phyloP scores from a whole-genome alignment of 345 rosid genomes.

The Dimocarpus longan region DNA sequence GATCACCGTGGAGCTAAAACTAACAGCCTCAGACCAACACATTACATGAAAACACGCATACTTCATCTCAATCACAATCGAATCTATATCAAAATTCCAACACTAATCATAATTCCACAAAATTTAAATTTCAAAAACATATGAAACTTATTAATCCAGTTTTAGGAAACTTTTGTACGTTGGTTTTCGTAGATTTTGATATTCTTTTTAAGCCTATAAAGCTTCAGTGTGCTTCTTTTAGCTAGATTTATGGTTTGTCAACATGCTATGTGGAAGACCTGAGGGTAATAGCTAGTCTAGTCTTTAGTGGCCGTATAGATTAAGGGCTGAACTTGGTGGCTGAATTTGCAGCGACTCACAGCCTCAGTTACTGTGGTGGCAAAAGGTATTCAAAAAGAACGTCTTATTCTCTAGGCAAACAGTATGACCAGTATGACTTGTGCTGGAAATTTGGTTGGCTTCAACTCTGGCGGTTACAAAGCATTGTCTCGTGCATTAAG shows the following conservation, averaged over 20 bases:
- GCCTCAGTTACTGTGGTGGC: slow-evolving; percentile 79
- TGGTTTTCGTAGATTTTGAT: too few relatives aligned
- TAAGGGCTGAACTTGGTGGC: neutral
- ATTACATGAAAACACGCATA: slow-evolving; percentile 3
- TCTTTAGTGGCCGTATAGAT: neutral
- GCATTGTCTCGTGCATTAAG: slow-evolving; percentile 68
- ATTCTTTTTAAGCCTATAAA: too few relatives aligned
- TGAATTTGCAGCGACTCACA: slow-evolving; percentile 75
- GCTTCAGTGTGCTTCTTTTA: too few relatives aligned
- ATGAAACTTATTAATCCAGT: too few relatives aligned
- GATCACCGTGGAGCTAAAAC: neutral
- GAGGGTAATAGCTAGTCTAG: neutral
- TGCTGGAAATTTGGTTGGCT: slow-evolving; percentile 84
- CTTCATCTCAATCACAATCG: slow-evolving; percentile 1
- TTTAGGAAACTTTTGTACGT: too few relatives aligned
- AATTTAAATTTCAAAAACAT: too few relatives aligned
- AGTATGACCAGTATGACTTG: slow-evolving; percentile 97
- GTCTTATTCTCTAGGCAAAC: slow-evolving; percentile 78
- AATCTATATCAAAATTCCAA: slow-evolving; percentile 14
- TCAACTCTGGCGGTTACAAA: slow-evolving; percentile 84
- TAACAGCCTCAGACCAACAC: neutral
- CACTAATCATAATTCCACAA: neutral
- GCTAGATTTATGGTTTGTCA: too few relatives aligned
- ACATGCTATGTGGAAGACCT: too few relatives aligned
- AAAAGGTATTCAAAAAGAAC: slow-evolving; percentile 85